These are phyloP conservation scores for Rhynchospora pubera DNA, from an alignment of 176 grass and related monocot species.

Conservation along the genomic window DNA sequence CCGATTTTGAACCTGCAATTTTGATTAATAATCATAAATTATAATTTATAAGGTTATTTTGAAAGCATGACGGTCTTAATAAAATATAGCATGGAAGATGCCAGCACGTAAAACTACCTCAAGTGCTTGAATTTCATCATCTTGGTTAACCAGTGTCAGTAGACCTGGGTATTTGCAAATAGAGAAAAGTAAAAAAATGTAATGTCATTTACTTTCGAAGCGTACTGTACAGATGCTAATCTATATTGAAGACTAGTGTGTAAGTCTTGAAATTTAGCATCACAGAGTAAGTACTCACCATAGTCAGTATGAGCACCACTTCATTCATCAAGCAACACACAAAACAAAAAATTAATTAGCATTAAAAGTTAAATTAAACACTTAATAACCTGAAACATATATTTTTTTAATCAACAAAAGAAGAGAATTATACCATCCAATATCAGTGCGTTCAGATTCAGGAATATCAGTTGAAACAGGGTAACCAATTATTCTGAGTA, in stretches of 20 bases:
- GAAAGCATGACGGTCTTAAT: neutral
- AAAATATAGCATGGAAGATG: neutral
- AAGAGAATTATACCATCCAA: conserved; percentile 54
- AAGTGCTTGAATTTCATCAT: conserved; percentile 80
- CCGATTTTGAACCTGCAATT: conserved; percentile 59
- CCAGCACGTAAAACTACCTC: conserved; percentile 45
- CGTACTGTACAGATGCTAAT: neutral
- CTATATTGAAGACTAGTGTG: neutral
- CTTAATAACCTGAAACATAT: neutral
- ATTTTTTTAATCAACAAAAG: neutral
- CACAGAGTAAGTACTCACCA: conserved; percentile 44
- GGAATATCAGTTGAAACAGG: conserved; percentile 70
- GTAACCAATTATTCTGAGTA: conserved; percentile 76
- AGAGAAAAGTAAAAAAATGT: neutral
- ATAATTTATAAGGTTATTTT: neutral
- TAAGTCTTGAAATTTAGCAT: neutral
- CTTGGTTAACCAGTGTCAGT: conserved; percentile 90
- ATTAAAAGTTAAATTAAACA: neutral
- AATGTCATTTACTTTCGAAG: neutral
- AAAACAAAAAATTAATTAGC: conserved; percentile 19
- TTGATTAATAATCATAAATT: neutral
- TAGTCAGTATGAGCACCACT: conserved; percentile 98
- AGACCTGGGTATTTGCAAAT: conserved; percentile 38
- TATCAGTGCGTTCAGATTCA: conserved; percentile 60
- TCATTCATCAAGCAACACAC: conserved; percentile 25